Base-by-base conservation (phyloP, 2,329 filamentous ascomycete species). In the Teratosphaeria gauchensis region DNA sequence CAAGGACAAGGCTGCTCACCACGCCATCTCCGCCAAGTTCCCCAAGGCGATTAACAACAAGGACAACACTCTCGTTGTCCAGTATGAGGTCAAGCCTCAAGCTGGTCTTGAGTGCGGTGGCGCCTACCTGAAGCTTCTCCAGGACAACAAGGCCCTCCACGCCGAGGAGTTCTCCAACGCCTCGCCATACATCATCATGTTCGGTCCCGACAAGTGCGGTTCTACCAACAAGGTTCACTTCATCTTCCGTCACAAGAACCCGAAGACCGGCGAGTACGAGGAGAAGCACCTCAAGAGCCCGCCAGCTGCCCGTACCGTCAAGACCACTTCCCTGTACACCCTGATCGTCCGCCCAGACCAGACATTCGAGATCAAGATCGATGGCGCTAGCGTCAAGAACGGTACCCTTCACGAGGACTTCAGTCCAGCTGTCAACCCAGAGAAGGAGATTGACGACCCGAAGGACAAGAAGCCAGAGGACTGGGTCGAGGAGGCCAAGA, bases 171-270 rank as follows among this genome's bases (percentile, higher is more conserved):
- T 99, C 82, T 90, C 89, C 76, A 97, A 99, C 79, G 85, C 88
- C 62, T 96, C 92, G 51, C 94, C 94, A 54, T 99, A 99, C 74
- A 89, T 99, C 68, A 95, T 99, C 83, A 99, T 99, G 94, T 99
- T 99, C 75, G 94, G 94, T 68, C 94, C 94, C 69, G 94, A 99
- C 82, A 97, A 97, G 87, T 99, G 94, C 76, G 94, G 94, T 76
- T 84, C 90, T 75, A 97, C 90, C 77, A 99, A 99, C 87, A 97
- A 97, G 88, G 84, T 87, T 62, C 84, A 87, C 77, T 96, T 99
- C 81, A 99, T 99, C 77, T 95, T 99, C 86, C 94, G 95, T 79
- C 94, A 99, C 88, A 99, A 97, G 89, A 99, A 97, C 85, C 94
- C 94, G 74, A 96, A 96, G 89, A 96, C 91, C 53, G 92, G 92